A percentile compares a stretch with the other conserved stretches of the same genome.
Conservation (phyloP, 345 rosid species). For the Hibiscus mutabilis region DNA sequence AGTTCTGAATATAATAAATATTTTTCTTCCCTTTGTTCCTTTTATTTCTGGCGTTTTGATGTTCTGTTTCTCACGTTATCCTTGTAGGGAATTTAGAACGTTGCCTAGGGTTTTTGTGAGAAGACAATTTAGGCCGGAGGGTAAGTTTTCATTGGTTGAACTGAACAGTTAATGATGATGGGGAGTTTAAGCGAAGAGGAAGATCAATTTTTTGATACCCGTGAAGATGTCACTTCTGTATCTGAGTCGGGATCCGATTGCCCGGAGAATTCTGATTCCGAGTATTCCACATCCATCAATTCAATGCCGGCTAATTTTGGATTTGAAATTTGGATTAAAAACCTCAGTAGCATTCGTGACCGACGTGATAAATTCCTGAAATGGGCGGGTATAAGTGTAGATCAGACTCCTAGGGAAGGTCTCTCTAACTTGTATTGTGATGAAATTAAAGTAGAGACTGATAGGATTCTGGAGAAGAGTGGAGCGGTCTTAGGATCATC, state of each 20-base stretch:
- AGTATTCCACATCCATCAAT: conserved; percentile 5
- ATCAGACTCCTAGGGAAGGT: conserved; percentile 12
- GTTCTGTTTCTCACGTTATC: background rate
- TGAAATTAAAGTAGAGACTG: conserved; percentile 24
- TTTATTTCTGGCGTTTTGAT: background rate
- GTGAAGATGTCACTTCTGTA: conserved; percentile 31
- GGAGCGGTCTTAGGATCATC: conserved; percentile 31
- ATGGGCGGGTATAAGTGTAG: conserved; percentile 37
- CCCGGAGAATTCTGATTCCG: conserved; percentile 22
- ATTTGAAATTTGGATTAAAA: conserved; percentile 39
- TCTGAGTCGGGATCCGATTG: conserved; percentile 32
- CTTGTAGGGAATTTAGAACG: conserved; percentile 18
- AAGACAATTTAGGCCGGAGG: conserved; percentile 4
- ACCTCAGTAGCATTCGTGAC: conserved; percentile 38
- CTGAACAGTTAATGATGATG: conserved; percentile 25
- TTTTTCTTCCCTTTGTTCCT: background rate
- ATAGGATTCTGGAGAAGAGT: conserved; percentile 27
- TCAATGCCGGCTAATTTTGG: conserved; percentile 15
- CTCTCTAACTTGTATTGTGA: background rate
- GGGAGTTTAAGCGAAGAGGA: conserved; percentile 32
- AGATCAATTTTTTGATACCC: conserved; percentile 32
- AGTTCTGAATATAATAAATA: background rate
- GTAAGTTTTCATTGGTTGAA: conserved; percentile 27
- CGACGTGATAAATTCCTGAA: conserved; percentile 38
- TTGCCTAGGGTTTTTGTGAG: conserved; percentile 20